phyloP scores from a whole-genome alignment of 352 stramenopile genomes.

The Pythium plurisporium region DNA sequence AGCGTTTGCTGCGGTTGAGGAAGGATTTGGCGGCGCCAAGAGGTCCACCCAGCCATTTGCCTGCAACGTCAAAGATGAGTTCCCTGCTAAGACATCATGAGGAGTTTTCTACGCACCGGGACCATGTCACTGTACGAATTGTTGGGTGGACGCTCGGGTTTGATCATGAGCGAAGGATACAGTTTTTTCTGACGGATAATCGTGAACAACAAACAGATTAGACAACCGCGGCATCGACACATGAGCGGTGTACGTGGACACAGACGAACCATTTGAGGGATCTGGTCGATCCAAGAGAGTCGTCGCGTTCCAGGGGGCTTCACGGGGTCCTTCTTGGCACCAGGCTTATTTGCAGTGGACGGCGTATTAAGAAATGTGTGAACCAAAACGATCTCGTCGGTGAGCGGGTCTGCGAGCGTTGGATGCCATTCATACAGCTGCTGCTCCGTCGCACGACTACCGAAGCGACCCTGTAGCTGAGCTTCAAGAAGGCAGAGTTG shows the following conservation, averaged over 20 bases:
- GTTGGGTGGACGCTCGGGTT: slow-evolving; percentile 68
- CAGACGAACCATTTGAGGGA: slow-evolving; percentile 41
- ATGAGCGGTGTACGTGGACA: background rate
- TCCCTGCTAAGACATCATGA: background rate
- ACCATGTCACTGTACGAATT: slow-evolving; percentile 72
- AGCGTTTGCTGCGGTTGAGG: background rate
- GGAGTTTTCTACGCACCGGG: slow-evolving; percentile 32
- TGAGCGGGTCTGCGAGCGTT: slow-evolving; percentile 34
- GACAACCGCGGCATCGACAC: background rate
- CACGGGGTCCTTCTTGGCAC: slow-evolving; percentile 18
- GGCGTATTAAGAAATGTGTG: slow-evolving; percentile 74
- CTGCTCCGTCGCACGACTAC: slow-evolving; percentile 40
- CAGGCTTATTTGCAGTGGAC: slow-evolving; percentile 13
- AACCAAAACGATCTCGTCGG: slow-evolving; percentile 69
- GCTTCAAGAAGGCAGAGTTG: slow-evolving; percentile 64
- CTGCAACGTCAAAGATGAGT: slow-evolving; percentile 16
- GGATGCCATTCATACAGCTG: slow-evolving; percentile 73
- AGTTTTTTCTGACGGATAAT: slow-evolving; percentile 67
- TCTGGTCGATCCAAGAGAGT: slow-evolving; percentile 73
- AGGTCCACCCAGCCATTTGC: slow-evolving; percentile 71
- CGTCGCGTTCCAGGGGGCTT: slow-evolving; percentile 25
- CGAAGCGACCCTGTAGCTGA: slow-evolving; percentile 51
- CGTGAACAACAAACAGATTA: background rate
- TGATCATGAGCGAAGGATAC: slow-evolving; percentile 43
- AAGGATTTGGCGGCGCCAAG: background rate